Evolutionary conservation across 257 asterid species (phyloP).

Genomic region (Solanum peruvianum): DNA sequence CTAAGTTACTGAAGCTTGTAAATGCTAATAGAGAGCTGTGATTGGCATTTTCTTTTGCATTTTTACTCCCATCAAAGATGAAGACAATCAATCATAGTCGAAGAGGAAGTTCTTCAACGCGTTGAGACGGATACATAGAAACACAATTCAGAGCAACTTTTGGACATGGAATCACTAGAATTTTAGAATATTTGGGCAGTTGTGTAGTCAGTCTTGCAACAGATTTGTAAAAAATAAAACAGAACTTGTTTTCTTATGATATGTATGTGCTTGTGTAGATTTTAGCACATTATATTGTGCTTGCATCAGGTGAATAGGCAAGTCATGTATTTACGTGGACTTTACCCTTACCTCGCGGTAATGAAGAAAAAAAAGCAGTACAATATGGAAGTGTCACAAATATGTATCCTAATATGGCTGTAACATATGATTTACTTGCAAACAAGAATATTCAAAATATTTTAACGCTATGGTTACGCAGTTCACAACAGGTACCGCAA

Average conservation of each 20-base stretch:
- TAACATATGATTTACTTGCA: background rate
- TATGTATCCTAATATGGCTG: background rate
- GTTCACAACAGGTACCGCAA: background rate
- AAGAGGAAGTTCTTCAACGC: background rate
- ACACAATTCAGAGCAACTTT: background rate
- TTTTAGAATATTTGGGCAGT: background rate
- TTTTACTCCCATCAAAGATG: background rate
- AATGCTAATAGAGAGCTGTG: slow-evolving; percentile 38
- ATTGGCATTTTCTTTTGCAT: background rate
- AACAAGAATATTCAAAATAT: background rate
- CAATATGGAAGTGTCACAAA: background rate
- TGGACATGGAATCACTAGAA: background rate
- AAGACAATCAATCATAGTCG: background rate
- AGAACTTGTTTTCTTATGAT: background rate
- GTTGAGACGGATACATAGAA: background rate
- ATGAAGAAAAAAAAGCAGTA: too few relatives aligned
- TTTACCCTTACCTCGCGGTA: too few relatives aligned
- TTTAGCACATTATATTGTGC: background rate
- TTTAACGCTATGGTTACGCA: background rate
- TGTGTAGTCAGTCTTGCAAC: background rate
- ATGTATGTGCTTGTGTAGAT: background rate
- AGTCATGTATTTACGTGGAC: background rate
- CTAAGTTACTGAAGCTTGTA: slow-evolving; percentile 76
- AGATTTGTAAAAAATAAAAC: background rate
- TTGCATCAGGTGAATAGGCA: background rate